Conservation (phyloP, 208 protist genomes). For the Trichomonas gallinae region DNA sequence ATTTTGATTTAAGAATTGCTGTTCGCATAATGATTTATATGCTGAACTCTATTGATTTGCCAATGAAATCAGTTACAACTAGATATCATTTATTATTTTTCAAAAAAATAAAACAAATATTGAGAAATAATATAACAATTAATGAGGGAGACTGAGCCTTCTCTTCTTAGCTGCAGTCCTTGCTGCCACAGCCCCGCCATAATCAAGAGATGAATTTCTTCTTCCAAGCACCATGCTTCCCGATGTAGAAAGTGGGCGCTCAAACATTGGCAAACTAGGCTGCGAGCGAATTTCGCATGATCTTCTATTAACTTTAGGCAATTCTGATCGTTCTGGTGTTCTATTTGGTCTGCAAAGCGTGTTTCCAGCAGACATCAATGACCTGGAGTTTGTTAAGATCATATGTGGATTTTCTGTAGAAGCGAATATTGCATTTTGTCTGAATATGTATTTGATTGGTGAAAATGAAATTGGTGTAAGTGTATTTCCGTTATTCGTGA, state of each 20-base stretch:
- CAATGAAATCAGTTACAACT: too few relatives aligned
- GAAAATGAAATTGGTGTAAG: background rate
- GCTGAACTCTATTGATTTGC: too few relatives aligned
- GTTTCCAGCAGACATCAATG: background rate
- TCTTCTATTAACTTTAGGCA: background rate
- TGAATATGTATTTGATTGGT: background rate
- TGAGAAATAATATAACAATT: background rate
- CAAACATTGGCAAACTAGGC: background rate
- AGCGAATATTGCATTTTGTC: background rate
- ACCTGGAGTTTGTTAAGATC: background rate
- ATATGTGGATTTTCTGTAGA: background rate
- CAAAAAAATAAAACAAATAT: too few relatives aligned
- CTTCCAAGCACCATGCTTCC: background rate
- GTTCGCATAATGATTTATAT: too few relatives aligned
- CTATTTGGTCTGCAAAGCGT: background rate
- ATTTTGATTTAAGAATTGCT: too few relatives aligned
- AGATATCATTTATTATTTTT: too few relatives aligned
- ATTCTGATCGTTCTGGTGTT: background rate
- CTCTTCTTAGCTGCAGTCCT: background rate
- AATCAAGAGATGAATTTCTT: background rate
- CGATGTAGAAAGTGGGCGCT: background rate
- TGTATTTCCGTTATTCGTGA: background rate
- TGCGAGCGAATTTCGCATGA: background rate
- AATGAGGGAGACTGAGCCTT: background rate
- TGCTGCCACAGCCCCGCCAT: background rate